Percentiles rank a stretch among this genome's conserved stretches.
Evolutionary conservation across 495 filamentous ascomycete species (phyloP).

Genomic region (Oidiodendron maius): DNA sequence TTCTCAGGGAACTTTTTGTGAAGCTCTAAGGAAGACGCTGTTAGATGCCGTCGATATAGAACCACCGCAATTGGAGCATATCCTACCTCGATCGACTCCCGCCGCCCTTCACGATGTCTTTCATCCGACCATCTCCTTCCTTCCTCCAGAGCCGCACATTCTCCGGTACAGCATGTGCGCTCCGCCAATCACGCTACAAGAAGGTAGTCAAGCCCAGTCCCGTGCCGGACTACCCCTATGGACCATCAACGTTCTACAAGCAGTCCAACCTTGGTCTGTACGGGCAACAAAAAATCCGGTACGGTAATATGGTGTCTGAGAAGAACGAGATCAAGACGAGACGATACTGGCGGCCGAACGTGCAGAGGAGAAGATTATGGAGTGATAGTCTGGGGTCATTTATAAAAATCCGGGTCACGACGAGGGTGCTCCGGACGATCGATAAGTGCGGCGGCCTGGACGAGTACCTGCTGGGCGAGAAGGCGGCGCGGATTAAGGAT

Average conservation of each 20-base stretch:
- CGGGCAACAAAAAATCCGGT: slow-evolving; percentile 68
- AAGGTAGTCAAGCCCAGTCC: slow-evolving; percentile 26
- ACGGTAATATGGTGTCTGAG: slow-evolving; percentile 85
- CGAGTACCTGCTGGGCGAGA: slow-evolving; percentile 77
- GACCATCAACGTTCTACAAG: slow-evolving; percentile 73
- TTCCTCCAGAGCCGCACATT: slow-evolving; percentile 16
- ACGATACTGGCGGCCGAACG: slow-evolving; percentile 83
- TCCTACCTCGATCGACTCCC: not conserved
- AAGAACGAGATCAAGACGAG: slow-evolving; percentile 76
- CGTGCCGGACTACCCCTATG: slow-evolving; percentile 77
- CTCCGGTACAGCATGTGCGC: slow-evolving; percentile 23
- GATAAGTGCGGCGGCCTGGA: slow-evolving; percentile 84
- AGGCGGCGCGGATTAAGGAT: slow-evolving; percentile 68
- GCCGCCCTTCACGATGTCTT: not conserved
- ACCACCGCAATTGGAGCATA: too few relatives aligned
- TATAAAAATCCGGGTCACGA: slow-evolving; percentile 69
- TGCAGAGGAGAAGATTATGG: slow-evolving; percentile 71
- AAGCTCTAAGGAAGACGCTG: too few relatives aligned
- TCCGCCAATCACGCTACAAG: slow-evolving; percentile 32
- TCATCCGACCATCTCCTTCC: slow-evolving; percentile 14
- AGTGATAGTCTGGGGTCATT: slow-evolving; percentile 56
- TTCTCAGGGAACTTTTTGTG: too few relatives aligned
- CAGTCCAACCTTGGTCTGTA: slow-evolving; percentile 86
- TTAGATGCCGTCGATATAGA: too few relatives aligned
- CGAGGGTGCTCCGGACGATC: slow-evolving; percentile 76